Evolutionary conservation across 345 rosid species (phyloP).

Genomic region (Adansonia digitata): DNA sequence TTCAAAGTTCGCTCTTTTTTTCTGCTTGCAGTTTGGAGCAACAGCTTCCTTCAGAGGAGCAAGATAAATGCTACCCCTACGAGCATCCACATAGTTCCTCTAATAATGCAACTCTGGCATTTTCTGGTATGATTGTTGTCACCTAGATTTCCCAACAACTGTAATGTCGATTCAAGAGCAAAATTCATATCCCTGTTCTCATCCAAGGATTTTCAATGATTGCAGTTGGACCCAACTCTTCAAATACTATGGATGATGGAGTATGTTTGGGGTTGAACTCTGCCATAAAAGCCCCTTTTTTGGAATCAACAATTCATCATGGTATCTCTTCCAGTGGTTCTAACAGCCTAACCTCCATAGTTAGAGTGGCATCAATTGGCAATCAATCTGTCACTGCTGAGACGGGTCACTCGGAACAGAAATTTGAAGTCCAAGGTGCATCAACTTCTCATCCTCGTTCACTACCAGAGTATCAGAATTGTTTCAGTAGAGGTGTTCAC

Average conservation of each 20-base stretch:
- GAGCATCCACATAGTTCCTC: slow-evolving; percentile 32
- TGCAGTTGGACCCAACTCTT: slow-evolving; percentile 16
- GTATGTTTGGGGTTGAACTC: slow-evolving; percentile 28
- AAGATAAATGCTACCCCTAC: slow-evolving; percentile 8
- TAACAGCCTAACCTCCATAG: slow-evolving; percentile 36
- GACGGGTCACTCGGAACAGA: slow-evolving; percentile 25
- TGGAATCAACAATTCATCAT: slow-evolving; percentile 30
- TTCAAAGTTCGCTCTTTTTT: not conserved
- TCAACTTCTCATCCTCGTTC: slow-evolving; percentile 43
- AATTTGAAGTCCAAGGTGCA: slow-evolving; percentile 26
- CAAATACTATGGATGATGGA: slow-evolving; percentile 30
- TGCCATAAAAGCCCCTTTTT: slow-evolving; percentile 19
- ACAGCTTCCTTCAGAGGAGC: not conserved
- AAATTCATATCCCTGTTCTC: slow-evolving; percentile 5
- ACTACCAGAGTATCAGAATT: slow-evolving; percentile 46
- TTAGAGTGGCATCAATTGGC: slow-evolving; percentile 32
- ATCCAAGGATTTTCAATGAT: slow-evolving; percentile 26
- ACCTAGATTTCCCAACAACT: slow-evolving; percentile 5
- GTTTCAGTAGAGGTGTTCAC: slow-evolving; percentile 24
- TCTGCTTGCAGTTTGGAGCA: not conserved
- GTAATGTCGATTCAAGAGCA: slow-evolving; percentile 7
- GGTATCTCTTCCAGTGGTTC: slow-evolving; percentile 47
- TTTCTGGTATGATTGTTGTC: slow-evolving; percentile 33
- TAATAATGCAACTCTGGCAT: slow-evolving; percentile 24
- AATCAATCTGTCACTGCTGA: slow-evolving; percentile 24